A percentile compares a stretch with the other conserved stretches of the same genome.
phyloP scores from a whole-genome alignment of 2,329 filamentous ascomycete genomes.

The Torrubiellomyces zombiae region DNA sequence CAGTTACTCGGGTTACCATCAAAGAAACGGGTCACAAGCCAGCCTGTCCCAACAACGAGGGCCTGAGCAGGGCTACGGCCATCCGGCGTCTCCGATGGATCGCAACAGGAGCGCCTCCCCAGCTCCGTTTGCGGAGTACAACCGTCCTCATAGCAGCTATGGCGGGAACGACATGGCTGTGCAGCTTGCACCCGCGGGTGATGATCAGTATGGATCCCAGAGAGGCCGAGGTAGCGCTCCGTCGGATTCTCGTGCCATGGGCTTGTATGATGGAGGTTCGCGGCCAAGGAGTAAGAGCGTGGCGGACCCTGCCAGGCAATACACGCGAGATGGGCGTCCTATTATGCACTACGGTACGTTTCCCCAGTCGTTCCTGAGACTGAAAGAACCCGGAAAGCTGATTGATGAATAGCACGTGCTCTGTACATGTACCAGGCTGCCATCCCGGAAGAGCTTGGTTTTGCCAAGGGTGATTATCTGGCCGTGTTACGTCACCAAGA shows the following conservation, averaged over 20 bases:
- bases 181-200: conserved; percentile 42
- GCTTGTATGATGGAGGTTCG: conserved; percentile 35
- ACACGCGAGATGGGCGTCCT: conserved; percentile 69
- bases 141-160: conserved; percentile 34
- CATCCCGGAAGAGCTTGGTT: conserved; percentile 87
- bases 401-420: conserved; percentile 66
- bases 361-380: no score
- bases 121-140: conserved; percentile 28
- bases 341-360: conserved; percentile 88
- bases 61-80: conserved; percentile 33
- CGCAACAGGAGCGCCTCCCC: conserved; percentile 30
- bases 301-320: conserved; percentile 65
- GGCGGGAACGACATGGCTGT: conserved; percentile 44
- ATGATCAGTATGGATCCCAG: conserved; percentile 42
- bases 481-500: conserved; percentile 84
- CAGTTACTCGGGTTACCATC: conserved; percentile 35
- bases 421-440: conserved; percentile 89
- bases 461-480: conserved; percentile 80
- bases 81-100: conserved; percentile 33
- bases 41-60: conserved; percentile 25
- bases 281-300: conserved; percentile 65
- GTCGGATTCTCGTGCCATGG: conserved; percentile 34
- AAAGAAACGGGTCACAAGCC: conserved; percentile 20
- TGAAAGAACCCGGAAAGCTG: neutral
- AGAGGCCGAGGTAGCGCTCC: conserved; percentile 30